Evolutionary conservation across 352 stramenopile species (phyloP).

Genomic region (Hyaloperonospora brassicae): DNA sequence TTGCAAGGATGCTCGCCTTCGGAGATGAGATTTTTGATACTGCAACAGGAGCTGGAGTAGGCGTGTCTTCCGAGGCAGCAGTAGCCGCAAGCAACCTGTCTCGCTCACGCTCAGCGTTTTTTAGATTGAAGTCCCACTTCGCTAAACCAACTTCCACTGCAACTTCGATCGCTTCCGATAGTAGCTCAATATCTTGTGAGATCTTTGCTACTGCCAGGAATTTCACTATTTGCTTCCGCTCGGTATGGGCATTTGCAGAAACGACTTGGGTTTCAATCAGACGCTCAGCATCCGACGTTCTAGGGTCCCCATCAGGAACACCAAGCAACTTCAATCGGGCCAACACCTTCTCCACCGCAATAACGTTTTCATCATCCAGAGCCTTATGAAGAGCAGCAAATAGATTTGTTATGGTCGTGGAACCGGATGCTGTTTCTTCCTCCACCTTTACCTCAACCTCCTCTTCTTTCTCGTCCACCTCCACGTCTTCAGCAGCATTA

Average conservation of each 20-base stretch:
- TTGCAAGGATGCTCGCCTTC: constrained; percentile 8
- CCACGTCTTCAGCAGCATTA: constrained; percentile 12
- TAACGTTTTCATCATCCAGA: constrained; percentile 56
- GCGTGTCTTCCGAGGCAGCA: constrained; percentile 4
- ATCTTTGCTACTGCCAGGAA: constrained; percentile 64
- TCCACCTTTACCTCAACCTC: constrained; percentile 6
- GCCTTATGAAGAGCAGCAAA: constrained; percentile 51
- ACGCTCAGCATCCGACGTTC: constrained; percentile 26
- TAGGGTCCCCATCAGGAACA: constrained; percentile 24
- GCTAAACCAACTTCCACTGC: constrained; percentile 50
- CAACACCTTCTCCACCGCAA: constrained; percentile 55
- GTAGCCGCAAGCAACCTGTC: constrained; percentile 40
- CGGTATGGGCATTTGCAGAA: constrained; percentile 36
- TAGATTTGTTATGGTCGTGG: constrained; percentile 34
- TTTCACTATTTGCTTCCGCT: constrained; percentile 73
- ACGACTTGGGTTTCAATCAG: constrained; percentile 24
- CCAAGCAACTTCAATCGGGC: constrained; percentile 33
- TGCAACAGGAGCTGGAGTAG: constrained; percentile 5
- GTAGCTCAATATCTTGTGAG: constrained; percentile 54
- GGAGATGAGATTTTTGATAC: constrained; percentile 1
- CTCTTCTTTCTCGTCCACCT: constrained; percentile 13
- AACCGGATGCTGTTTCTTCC: constrained; percentile 2
- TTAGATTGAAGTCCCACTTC: constrained; percentile 79
- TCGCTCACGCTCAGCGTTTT: constrained; percentile 61
- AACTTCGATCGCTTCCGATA: constrained; percentile 61